Evolutionary conservation across 768 basidiomycete genomes (phyloP), one percentile per base, ranked within the genome.

Genomic region (Tricholomella constricta): DNA sequence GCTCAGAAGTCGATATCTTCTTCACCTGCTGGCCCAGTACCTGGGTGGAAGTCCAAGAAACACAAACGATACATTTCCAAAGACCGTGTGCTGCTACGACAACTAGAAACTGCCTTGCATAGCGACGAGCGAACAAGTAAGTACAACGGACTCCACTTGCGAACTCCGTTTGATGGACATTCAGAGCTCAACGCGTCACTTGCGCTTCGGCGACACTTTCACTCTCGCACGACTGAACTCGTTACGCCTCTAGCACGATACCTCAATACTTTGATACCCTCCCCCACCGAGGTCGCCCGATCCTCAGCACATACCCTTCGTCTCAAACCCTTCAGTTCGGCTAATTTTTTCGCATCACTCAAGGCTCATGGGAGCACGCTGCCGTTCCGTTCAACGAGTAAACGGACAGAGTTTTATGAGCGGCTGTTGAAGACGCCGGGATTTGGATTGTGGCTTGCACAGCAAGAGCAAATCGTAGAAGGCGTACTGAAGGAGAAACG

Each of bases 161-260:
- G 27, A n/a, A 25, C 38, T 48, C 53, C 51, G 45, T 43, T 48
- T 43, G n/a, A 23, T 37, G 38, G 38, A 11, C 40, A 19, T 32
- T 17, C 62, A 91, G 88, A 77, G 60, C 69, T 85, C 7, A 78
- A 80, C 35, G 82, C 82, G 25, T 92, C 80, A 48, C 80, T 83
- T 47, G 78, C 72, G 48, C 75, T 96, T 11, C 84, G 91, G 20
- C 77, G 83, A 41, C 93, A 98, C 64, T 93, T 98, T 66, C 84
- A 84, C 48, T 82, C 88, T 35, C 80, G 95, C 40, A 93, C 96
- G 1, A 89, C 88, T 17, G 87, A 87, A 48, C 78, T 98, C 55
- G 81, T 98, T 19, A 86, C 91, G 2, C 96, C 96, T 0, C 79
- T 98, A 4, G 87, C 95, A 60, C 83, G 95, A 58, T 98, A 98